These are phyloP conservation scores for Lipomyces yamanashiensis DNA, from an alignment of 805 yeast species.

Conservation along the genomic window DNA sequence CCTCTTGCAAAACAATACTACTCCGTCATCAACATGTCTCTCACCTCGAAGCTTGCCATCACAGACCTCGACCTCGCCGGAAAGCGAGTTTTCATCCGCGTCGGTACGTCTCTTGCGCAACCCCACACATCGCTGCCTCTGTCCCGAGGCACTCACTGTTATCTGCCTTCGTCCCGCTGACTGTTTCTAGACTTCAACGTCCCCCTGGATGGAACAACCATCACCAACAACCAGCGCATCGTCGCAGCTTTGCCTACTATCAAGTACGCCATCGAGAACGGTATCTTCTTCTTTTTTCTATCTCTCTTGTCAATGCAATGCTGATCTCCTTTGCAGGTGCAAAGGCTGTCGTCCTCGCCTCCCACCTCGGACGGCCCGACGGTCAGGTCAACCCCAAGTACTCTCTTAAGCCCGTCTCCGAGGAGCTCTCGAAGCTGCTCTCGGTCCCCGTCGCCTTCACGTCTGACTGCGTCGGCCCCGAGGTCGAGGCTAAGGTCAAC, in stretches of 20 bases:
- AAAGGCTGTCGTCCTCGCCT: slow-evolving; percentile 87
- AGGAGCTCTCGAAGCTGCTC: slow-evolving; percentile 81
- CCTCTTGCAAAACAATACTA: neutral
- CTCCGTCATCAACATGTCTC: slow-evolving; percentile 66
- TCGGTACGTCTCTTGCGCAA: slow-evolving; percentile 55
- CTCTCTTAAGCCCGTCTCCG: slow-evolving; percentile 92
- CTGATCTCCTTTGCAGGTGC: slow-evolving; percentile 56
- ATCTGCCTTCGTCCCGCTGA: neutral
- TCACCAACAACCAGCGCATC: slow-evolving; percentile 99
- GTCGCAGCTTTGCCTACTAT: slow-evolving; percentile 99
- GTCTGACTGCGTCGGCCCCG: slow-evolving; percentile 88
- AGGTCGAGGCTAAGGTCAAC: slow-evolving; percentile 80
- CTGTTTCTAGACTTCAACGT: slow-evolving; percentile 49
- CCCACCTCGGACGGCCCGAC: slow-evolving; percentile 99
- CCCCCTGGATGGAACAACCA: slow-evolving; percentile 85
- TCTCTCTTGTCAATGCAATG: neutral
- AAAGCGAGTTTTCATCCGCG: slow-evolving; percentile 98
- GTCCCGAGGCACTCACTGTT: neutral
- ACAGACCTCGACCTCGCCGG: slow-evolving; percentile 83
- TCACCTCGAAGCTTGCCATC: slow-evolving; percentile 90
- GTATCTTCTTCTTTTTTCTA: slow-evolving; percentile 20
- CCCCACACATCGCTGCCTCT: slow-evolving; percentile 1
- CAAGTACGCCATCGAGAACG: slow-evolving; percentile 86
- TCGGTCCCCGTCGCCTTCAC: slow-evolving; percentile 78
- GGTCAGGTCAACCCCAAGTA: slow-evolving; percentile 86